A percentile compares a stretch with the other conserved stretches of the same genome.
phyloP scores from a whole-genome alignment of 2,329 filamentous ascomycete genomes.

The Fusarium sp. region DNA sequence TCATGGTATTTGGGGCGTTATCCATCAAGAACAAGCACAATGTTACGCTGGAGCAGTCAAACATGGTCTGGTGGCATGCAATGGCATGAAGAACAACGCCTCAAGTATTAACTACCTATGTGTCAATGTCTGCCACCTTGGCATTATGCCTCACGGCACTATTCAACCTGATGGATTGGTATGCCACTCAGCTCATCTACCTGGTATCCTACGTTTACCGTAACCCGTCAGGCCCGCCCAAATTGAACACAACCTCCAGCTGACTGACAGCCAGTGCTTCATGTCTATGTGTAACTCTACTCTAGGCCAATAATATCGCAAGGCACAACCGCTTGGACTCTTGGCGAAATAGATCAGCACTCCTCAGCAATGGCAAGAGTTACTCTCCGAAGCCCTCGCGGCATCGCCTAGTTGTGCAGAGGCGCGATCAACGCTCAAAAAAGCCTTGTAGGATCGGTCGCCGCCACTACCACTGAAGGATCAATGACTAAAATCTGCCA shows the following conservation, averaged over 20 bases:
- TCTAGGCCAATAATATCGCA: neutral
- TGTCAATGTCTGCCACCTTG: neutral
- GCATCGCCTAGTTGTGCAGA: neutral
- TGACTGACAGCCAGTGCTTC: neutral
- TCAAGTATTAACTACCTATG: neutral
- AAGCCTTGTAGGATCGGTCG: neutral
- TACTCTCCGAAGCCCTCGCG: neutral
- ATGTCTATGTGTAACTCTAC: neutral
- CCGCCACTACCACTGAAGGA: neutral
- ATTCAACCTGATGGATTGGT: no score
- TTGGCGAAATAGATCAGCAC: neutral
- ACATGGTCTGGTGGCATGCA: neutral
- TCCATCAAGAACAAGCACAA: neutral
- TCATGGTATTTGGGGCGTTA: neutral
- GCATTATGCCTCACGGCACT: no score
- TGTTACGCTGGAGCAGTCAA: neutral
- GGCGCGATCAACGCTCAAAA: neutral
- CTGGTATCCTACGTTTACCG: neutral
- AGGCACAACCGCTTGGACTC: neutral
- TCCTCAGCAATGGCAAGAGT: neutral
- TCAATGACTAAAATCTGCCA: neutral
- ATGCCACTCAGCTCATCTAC: neutral
- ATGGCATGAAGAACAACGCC: neutral
- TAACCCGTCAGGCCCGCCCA: neutral
- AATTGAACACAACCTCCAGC: neutral